Evolutionary conservation across 164 flowering plant species (phyloP).

Genomic region (Dillenia suffruticosa): DNA sequence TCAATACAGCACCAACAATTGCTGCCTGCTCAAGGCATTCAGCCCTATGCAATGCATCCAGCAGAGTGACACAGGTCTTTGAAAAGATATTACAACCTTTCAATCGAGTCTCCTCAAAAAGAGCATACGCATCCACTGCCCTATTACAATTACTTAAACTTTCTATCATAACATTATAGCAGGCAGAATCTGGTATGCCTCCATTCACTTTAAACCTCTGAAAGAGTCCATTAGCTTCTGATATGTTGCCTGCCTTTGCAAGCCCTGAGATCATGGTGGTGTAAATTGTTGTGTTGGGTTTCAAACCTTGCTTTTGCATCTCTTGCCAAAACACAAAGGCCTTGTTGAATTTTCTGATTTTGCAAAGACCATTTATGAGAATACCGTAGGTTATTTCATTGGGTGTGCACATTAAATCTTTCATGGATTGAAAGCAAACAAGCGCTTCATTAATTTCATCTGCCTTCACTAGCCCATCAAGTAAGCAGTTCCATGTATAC

Average conservation of each 20-base stretch:
- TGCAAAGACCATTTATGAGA: conserved; percentile 82
- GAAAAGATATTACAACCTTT: conserved; percentile 60
- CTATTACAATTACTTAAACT: conserved; percentile 63
- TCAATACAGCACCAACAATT: conserved; percentile 83
- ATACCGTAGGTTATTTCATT: conserved; percentile 68
- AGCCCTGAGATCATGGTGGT: conserved; percentile 89
- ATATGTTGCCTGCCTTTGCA: conserved; percentile 75
- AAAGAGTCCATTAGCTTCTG: conserved; percentile 59
- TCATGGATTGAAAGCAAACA: conserved; percentile 82
- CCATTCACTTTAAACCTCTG: conserved; percentile 69
- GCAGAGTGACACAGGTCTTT: conserved; percentile 68
- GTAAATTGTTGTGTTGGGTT: conserved; percentile 65
- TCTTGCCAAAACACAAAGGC: conserved; percentile 97
- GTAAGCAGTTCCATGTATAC: conserved; percentile 93
- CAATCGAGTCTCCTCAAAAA: conserved; percentile 77
- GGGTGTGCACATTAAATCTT: conserved; percentile 69
- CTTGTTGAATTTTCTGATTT: conserved; percentile 75
- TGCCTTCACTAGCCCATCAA: conserved; percentile 82
- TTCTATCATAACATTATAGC: conserved; percentile 76
- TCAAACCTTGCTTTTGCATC: conserved; percentile 72
- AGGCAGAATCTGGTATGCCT: conserved; percentile 74
- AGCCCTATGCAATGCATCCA: conserved; percentile 80
- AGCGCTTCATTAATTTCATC: conserved; percentile 88
- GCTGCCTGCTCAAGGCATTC: conserved; percentile 93
- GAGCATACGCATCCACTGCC: conserved; percentile 64